Conservation (phyloP, 2,329 filamentous ascomycete species). For the Verticillium nubilum region DNA sequence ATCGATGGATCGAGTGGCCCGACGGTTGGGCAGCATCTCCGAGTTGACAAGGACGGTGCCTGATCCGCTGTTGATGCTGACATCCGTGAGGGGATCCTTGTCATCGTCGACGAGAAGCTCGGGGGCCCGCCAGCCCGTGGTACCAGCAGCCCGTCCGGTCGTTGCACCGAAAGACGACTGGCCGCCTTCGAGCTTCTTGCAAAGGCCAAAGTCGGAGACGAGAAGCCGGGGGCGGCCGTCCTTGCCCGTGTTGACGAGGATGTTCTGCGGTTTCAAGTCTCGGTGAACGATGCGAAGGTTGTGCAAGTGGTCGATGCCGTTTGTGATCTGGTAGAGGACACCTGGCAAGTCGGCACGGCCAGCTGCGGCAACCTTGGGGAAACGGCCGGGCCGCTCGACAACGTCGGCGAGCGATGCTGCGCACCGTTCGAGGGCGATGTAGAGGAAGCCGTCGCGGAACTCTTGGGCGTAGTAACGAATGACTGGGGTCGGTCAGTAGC, state of each 20-base stretch:
- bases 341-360: constrained; percentile 72
- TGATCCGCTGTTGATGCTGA: constrained; percentile 55
- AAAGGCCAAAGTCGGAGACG: constrained; percentile 95
- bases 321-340: constrained; percentile 82
- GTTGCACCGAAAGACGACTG: constrained; percentile 94
- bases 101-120: constrained; percentile 80
- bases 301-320: constrained; percentile 84
- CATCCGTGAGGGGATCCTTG: constrained; percentile 43
- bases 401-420: constrained; percentile 91
- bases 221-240: constrained; percentile 73
- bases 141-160: constrained; percentile 87
- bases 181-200: constrained; percentile 92
- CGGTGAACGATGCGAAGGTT: constrained; percentile 91
- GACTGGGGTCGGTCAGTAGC: constrained; percentile 44
- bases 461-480: constrained; percentile 96
- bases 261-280: constrained; percentile 96
- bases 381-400: constrained; percentile 67
- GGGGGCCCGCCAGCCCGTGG: constrained; percentile 92
- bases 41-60: constrained; percentile 52
- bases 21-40: constrained; percentile 59
- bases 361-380: constrained; percentile 63
- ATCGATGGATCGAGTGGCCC: constrained; percentile 92
- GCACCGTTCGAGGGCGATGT: constrained; percentile 92
- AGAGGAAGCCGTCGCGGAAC: constrained; percentile 82
- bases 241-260: constrained; percentile 73